Evolutionary conservation across 164 flowering plant species (phyloP), one percentile per base, ranked within the genome.

Genomic region (Buxus sempervirens): DNA sequence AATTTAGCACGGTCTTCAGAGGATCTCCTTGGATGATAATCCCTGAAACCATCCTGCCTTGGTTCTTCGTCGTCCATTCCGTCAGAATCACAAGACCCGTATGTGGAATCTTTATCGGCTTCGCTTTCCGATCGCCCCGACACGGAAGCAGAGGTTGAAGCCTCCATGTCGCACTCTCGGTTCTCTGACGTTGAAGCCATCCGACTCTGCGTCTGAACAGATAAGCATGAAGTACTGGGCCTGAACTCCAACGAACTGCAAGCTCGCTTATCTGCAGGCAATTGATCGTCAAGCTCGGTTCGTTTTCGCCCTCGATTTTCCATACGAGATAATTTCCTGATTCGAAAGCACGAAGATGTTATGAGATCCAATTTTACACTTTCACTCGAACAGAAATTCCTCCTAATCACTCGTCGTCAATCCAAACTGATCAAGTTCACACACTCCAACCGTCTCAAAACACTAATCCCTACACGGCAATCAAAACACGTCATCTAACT

Each of bases 221-320:
- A 69, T 14, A 87, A 80, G 69, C 62, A 78, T 0, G 96, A 86
- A 58, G 93, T 72, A 71, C 88, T 86, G 0, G 92, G 83, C 59
- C 81, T 79, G 62, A 72, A 78, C 48, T 85, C 92, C 60, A 81
- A 48, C 7, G 90, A 83, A 73, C 82, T 86, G 72, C 98, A 94
- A 25, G 93, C 89, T 59, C 95, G 75, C 77, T 94, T 94, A 74
- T 94, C 97, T 0, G 88, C 89, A 0, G 89, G 96, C 72, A 86
- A 79, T 64, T 82, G 89, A 19, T 90, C 98, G 7, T 48, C 72
- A 54, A 69, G 42, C 26, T 91, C 97, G 0, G 82, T 38, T 42
- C 97, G 77, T 61, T 91, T 93, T 56, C 87, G 90, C 13, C 96
- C 91, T 20, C 92, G 87, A 66, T 71, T 87, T 61, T 71, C 98